phyloP scores from a whole-genome alignment of 2,329 filamentous ascomycete species.

The Fusarium sp. region DNA sequence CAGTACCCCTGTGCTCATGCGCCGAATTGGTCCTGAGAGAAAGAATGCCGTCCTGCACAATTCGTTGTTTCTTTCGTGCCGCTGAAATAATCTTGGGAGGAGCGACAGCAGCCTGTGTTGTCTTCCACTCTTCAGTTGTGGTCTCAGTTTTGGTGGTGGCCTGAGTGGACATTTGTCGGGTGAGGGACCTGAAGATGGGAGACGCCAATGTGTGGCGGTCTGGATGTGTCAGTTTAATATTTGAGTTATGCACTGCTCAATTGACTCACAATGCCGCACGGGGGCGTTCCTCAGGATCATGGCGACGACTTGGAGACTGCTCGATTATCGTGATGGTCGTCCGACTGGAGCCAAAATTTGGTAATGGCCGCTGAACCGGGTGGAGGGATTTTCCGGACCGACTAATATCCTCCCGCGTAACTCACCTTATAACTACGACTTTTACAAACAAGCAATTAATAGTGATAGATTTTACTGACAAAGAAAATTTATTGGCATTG shows the following conservation, averaged over 20 bases:
- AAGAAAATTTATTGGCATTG: conserved; percentile 30
- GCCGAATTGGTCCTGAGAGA: conserved; percentile 53
- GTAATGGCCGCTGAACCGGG: conserved; percentile 33
- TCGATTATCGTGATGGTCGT: conserved; percentile 35
- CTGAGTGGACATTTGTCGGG: conserved; percentile 52
- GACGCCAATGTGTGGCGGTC: conserved; percentile 66
- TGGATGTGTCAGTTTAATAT: conserved; percentile 47
- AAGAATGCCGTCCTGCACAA: conserved; percentile 51
- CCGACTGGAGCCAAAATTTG: conserved; percentile 49
- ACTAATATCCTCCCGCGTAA: conserved; percentile 6
- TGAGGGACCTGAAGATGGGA: conserved; percentile 53
- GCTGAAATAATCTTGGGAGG: conserved; percentile 44
- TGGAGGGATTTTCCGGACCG: conserved; percentile 45
- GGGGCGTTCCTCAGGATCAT: conserved; percentile 70
- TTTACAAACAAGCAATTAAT: neutral
- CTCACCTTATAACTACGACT: neutral
- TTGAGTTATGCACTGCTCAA: conserved; percentile 10
- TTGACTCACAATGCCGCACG: conserved; percentile 65
- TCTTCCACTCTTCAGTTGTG: conserved; percentile 40
- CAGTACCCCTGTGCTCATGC: conserved; percentile 50
- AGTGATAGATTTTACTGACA: conserved; percentile 21
- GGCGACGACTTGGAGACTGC: conserved; percentile 47
- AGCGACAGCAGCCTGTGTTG: conserved; percentile 34
- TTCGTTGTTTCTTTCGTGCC: conserved; percentile 52
- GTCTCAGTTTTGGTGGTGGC: conserved; percentile 34